These are phyloP conservation scores for Papiliotrema flavescens DNA, from an alignment of 1,284 basidiomycete genomes.

Conservation along the genomic window DNA sequence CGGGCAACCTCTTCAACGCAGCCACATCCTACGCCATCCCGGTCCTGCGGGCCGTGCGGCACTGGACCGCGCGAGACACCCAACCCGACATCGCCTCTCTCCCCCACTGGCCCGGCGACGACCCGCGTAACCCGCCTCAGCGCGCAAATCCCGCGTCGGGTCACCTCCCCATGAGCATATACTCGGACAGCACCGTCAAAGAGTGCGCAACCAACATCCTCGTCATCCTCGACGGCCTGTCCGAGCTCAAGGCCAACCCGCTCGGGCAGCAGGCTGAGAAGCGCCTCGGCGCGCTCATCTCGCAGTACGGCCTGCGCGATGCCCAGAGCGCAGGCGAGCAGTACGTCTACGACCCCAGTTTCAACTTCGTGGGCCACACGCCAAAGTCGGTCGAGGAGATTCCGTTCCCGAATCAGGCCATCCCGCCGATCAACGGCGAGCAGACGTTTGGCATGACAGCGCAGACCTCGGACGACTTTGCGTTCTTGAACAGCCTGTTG, in stretches of 20 bases:
- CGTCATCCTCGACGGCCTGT: slow-evolving; percentile 12
- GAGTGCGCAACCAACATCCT: slow-evolving; percentile 19
- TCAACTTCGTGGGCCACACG: neutral
- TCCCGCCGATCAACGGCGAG: neutral
- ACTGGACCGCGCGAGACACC: neutral
- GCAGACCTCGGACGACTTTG: slow-evolving; percentile 1
- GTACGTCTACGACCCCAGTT: neutral
- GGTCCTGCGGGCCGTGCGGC: slow-evolving; percentile 13
- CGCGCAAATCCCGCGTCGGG: neutral
- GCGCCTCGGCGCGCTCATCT: slow-evolving; percentile 9
- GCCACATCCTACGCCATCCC: slow-evolving; percentile 18
- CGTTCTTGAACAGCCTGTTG: slow-evolving; percentile 3
- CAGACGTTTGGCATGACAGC: neutral
- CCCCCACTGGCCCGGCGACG: neutral
- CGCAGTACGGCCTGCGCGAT: slow-evolving; percentile 12
- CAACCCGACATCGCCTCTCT: neutral
- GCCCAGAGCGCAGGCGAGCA: neutral
- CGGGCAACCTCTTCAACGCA: slow-evolving; percentile 18
- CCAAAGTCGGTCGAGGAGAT: neutral
- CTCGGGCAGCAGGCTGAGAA: slow-evolving; percentile 6
- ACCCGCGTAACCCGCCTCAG: neutral
- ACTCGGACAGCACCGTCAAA: slow-evolving; percentile 5
- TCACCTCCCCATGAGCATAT: slow-evolving; percentile 3
- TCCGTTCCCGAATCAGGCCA: neutral
- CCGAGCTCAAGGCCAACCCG: slow-evolving; percentile 11